Conservation (phyloP, 257 asterid genomes). For the Solanum ossicruentum region DNA sequence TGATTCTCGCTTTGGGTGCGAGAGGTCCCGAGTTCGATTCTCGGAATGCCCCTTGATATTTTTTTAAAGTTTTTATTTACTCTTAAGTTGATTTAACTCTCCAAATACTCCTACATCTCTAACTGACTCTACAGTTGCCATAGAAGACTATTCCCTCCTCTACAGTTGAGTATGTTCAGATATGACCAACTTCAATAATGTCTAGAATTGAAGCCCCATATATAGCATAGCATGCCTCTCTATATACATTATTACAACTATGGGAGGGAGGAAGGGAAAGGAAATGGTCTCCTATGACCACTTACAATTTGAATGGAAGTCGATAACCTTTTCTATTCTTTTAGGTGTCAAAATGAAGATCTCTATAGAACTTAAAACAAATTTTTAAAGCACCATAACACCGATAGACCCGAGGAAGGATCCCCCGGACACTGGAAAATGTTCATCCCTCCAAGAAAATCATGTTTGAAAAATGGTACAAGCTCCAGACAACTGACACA, state of each 20-base stretch:
- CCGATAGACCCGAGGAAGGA: not conserved
- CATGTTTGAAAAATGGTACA: not conserved
- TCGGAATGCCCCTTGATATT: constrained; percentile 34
- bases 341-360: not conserved
- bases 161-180: not conserved
- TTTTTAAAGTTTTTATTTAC: not conserved
- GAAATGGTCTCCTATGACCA: not conserved
- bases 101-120: not conserved
- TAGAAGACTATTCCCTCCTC: not conserved
- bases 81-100: not conserved
- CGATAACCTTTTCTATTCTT: not conserved
- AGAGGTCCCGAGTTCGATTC: constrained; percentile 76
- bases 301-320: not conserved
- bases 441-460: not conserved
- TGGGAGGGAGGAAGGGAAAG: not conserved
- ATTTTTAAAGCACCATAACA: not conserved
- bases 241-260: not conserved
- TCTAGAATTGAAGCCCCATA: not conserved
- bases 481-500: not conserved
- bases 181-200: not conserved
- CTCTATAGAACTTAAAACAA: not conserved
- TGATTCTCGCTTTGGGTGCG: constrained; percentile 83
- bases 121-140: not conserved
- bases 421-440: not conserved
- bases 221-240: not conserved